phyloP scores from a whole-genome alignment of 768 basidiomycete species.

The Sistotremastrum niveocremeum region DNA sequence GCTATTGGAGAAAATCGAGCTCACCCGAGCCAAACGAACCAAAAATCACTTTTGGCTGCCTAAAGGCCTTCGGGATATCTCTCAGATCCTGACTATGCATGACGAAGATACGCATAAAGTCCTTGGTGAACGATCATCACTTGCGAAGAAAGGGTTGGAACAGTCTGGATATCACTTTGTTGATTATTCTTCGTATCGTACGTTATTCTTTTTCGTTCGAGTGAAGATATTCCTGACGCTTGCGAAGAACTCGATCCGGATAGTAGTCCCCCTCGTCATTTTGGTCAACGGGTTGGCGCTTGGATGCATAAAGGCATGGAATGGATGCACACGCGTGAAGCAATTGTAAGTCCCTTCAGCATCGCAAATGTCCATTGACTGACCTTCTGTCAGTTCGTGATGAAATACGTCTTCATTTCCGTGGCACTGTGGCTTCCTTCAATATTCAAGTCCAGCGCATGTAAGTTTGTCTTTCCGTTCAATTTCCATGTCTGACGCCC shows the following conservation, averaged over 20 bases:
- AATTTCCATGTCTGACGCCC: not conserved
- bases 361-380: not conserved
- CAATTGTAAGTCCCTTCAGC: slow-evolving; percentile 16
- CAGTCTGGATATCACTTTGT: slow-evolving; percentile 1
- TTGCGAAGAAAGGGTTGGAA: slow-evolving; percentile 9
- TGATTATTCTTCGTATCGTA: not conserved
- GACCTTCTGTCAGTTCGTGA: slow-evolving; percentile 25
- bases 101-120: slow-evolving; percentile 18
- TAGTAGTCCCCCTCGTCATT: slow-evolving; percentile 31
- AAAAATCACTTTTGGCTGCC: slow-evolving; percentile 36
- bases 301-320: slow-evolving; percentile 20
- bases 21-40: slow-evolving; percentile 24
- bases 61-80: slow-evolving; percentile 24
- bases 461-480: slow-evolving; percentile 17
- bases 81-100: slow-evolving; percentile 15
- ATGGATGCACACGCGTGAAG: slow-evolving; percentile 30
- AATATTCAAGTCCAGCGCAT: slow-evolving; percentile 27
- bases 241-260: slow-evolving; percentile 30
- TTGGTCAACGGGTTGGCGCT: slow-evolving; percentile 26
- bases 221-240: not conserved
- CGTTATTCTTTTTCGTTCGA: not conserved
- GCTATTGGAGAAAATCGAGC: slow-evolving; percentile 23
- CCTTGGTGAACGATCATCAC: slow-evolving; percentile 12
- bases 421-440: slow-evolving; percentile 39
- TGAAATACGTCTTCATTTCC: slow-evolving; percentile 35